Conservation (phyloP, 768 basidiomycete species). For the Pulveroboletus sp. region DNA sequence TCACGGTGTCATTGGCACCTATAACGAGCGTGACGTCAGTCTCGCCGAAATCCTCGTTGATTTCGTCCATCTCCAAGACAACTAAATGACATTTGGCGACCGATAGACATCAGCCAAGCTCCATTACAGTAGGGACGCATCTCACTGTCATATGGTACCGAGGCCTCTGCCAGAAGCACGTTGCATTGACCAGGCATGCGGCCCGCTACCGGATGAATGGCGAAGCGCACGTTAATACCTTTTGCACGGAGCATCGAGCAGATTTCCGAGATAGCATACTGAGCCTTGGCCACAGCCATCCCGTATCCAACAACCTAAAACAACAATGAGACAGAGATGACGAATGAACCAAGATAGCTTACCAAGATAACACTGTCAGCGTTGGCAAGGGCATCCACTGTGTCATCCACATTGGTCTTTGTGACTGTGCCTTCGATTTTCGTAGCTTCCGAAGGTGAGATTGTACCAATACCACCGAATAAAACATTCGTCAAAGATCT, state of each 20-base stretch:
- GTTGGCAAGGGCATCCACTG: slow-evolving; percentile 70
- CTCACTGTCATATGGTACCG: slow-evolving; percentile 85
- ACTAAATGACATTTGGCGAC: slow-evolving; percentile 39
- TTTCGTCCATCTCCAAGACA: slow-evolving; percentile 91
- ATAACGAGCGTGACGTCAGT: slow-evolving; percentile 90
- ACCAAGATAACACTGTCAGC: slow-evolving; percentile 83
- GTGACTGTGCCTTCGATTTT: slow-evolving; percentile 84
- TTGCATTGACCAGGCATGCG: slow-evolving; percentile 94
- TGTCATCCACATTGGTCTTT: slow-evolving; percentile 74
- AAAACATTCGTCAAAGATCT: slow-evolving; percentile 79
- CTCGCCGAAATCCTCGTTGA: slow-evolving; percentile 86
- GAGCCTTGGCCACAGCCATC: slow-evolving; percentile 90
- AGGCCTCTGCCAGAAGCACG: slow-evolving; percentile 85
- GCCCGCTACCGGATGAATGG: slow-evolving; percentile 87
- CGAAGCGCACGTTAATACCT: slow-evolving; percentile 78
- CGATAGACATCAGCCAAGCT: not conserved
- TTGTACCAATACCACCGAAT: slow-evolving; percentile 76
- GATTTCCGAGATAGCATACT: slow-evolving; percentile 75
- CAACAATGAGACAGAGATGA: slow-evolving; percentile 4
- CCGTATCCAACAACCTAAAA: slow-evolving; percentile 77
- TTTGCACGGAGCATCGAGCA: slow-evolving; percentile 65
- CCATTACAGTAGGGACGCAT: slow-evolving; percentile 2
- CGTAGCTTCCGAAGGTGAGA: slow-evolving; percentile 49
- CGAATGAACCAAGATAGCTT: slow-evolving; percentile 3
- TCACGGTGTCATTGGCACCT: slow-evolving; percentile 90